Evolutionary conservation across 2,329 filamentous ascomycete genomes (phyloP), one percentile per base, ranked within the genome.

Genomic region (Pseudopyricularia cyperi): DNA sequence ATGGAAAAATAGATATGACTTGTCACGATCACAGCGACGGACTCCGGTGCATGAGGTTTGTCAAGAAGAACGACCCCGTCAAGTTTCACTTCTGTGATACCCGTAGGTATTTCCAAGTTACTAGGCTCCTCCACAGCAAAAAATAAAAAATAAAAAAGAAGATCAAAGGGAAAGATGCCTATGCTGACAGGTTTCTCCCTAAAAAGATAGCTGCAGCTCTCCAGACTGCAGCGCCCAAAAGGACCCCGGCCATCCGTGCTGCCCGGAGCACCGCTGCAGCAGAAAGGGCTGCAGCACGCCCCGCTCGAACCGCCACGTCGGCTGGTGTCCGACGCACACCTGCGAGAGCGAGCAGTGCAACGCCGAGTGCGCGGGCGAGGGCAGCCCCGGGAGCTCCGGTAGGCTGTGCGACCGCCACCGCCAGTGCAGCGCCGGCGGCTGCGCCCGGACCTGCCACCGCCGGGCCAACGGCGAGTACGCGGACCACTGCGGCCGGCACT

Each of bases 61-160:
- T 61, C 14, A 60, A 57, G 53, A 53, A 57, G 11, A 54, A 54
- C 1, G 53, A 60, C 30, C 59, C 60, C n/a, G 49, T 50, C 14
- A 54, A 47, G 34, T 62, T 52, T 44, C 53, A 53, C 19, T 60
- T 54, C 22, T 62, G 60, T 50, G 52, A 50, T 11, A 55, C 57
- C 11, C 59, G 59, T 61, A 48, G 48, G 59, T 56, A 32, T 14
- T 24, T n/a, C n/a, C n/a, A n/a, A n/a, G n/a, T n/a, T n/a, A n/a
- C n/a, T n/a, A n/a, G n/a, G n/a, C n/a, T n/a, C 34, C 12, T 14
- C 7, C 9, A 30, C 9, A 15, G 35, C 7, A 7, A n/a, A 1
- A 19, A 15, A 6, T 17, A 24, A 22, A 26, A 34, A 7, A 32
- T n/a, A 47, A n/a, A 30, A 2, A 12, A 14, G 28, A 5, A 30